These are phyloP conservation scores for Castanea crenata DNA, from an alignment of 306 rosid genomes.

Conservation along the genomic window DNA sequence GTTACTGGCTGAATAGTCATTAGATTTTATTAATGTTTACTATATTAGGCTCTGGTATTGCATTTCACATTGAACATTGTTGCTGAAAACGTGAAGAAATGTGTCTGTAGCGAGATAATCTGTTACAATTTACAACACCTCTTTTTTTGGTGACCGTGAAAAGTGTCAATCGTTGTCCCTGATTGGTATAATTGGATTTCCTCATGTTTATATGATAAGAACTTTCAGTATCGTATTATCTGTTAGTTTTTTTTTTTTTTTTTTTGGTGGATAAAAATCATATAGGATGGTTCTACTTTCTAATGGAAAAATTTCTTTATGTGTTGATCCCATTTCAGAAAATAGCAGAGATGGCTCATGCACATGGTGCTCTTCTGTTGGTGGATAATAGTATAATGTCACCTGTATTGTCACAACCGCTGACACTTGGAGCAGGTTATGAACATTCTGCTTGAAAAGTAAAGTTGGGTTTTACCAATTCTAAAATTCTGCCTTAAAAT, in stretches of 20 bases:
- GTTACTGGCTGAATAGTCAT: not conserved
- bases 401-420: constrained; percentile 81
- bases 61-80: not conserved
- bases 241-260: no score
- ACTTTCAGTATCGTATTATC: not conserved
- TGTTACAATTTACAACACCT: no score
- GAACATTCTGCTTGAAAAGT: not conserved
- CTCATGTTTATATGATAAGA: not conserved
- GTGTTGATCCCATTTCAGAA: constrained; percentile 46
- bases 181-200: not conserved
- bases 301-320: not conserved
- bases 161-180: not conserved
- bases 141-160: not conserved
- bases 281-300: not conserved
- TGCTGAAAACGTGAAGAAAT: not conserved
- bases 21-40: not conserved
- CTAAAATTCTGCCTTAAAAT: not conserved
- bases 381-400: constrained; percentile 97
- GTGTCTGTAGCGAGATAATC: not conserved
- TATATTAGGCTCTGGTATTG: not conserved
- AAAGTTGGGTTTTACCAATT: constrained; percentile 10
- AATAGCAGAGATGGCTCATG: constrained; percentile 77
- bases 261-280: not conserved
- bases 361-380: constrained; percentile 69
- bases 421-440: constrained; percentile 96